These are phyloP conservation scores for Coccomyxa sp. DNA, from an alignment of 139 green algal genomes.

Conservation along the genomic window DNA sequence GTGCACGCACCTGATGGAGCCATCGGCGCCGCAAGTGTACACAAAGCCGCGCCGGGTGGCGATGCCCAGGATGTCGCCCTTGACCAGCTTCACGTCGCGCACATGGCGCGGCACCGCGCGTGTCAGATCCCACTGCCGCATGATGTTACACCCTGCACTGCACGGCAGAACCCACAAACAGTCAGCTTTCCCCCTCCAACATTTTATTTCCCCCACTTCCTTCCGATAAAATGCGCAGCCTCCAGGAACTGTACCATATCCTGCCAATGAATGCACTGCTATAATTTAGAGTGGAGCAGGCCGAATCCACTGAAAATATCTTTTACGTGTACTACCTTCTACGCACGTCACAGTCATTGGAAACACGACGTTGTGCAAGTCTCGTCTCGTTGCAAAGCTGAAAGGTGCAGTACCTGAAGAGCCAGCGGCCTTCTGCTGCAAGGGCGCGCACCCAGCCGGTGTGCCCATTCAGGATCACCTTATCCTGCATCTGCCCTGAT, in stretches of 20 bases:
- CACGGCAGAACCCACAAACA: background rate
- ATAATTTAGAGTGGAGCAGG: no score
- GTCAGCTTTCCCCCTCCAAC: background rate
- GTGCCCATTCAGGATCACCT: constrained; percentile 54
- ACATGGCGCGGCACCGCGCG: constrained; percentile 57
- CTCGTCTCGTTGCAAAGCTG: no score
- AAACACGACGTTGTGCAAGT: no score
- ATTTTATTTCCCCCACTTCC: background rate
- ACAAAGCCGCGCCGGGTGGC: constrained; percentile 34
- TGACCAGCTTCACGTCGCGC: constrained; percentile 39
- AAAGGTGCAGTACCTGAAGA: constrained; percentile 43
- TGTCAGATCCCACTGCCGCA: constrained; percentile 66
- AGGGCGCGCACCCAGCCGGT: constrained; percentile 67
- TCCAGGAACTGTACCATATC: no score
- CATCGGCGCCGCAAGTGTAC: constrained; percentile 57
- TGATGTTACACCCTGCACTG: constrained; percentile 61
- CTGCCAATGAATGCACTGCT: background rate
- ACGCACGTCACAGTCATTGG: no score
- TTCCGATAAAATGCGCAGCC: background rate
- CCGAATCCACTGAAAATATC: no score
- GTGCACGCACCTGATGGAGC: constrained; percentile 34
- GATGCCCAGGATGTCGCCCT: constrained; percentile 68
- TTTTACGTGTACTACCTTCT: no score
- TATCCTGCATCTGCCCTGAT: constrained; percentile 18
- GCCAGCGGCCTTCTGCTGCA: constrained; percentile 43